Base-by-base conservation (phyloP, 495 filamentous ascomycete genomes). In the Aspergillus heteromorphus region DNA sequence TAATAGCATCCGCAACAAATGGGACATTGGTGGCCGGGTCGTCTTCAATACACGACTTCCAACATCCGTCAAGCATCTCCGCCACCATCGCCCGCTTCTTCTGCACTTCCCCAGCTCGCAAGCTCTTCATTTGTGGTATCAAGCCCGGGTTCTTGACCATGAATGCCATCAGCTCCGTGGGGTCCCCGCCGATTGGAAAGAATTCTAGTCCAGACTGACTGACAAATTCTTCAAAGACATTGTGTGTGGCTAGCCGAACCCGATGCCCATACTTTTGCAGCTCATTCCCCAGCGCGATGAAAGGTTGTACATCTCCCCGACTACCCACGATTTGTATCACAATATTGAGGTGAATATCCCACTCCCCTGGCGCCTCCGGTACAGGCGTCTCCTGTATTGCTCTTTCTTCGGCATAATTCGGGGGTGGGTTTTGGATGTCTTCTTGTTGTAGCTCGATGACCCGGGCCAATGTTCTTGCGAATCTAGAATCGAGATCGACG, bases 1-100 rank as follows among this genome's bases (percentile, higher is more conserved):
- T 85, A 45, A 87, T 86, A 10, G 76, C 81, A 53, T 87, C 80
- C 0, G 84, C 84, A 5, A 86, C 74, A 64, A 87, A 87, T 0
- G 83, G 81, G 52, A 74, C 78, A 8, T 74, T 30, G 49, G 84
- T 84, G 8, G 64, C 40, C 4, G 62, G 63, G 57, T 79, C 73
- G 58, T 79, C 65, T 52, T 81, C 79, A 31, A 82, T 80, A 58
- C 84, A 87, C 0, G 83, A 83, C 52, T 71, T 75, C 83, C 83
- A 87, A 49, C 80, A 85, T 0, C 83, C 83, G 25, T 80, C 67
- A 6, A 86, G 66, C 69, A 86, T 85, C 51, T 79, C 77, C n/a
- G 65, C 73, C n/a, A 87, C 76, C 64, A 79, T 74, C 7, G 61
- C 58, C 29, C 70, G 60, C 61, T 78, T 76, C 31, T 64, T 61